phyloP scores from a whole-genome alignment of 345 rosid species.

The Cochlearia excelsa region DNA sequence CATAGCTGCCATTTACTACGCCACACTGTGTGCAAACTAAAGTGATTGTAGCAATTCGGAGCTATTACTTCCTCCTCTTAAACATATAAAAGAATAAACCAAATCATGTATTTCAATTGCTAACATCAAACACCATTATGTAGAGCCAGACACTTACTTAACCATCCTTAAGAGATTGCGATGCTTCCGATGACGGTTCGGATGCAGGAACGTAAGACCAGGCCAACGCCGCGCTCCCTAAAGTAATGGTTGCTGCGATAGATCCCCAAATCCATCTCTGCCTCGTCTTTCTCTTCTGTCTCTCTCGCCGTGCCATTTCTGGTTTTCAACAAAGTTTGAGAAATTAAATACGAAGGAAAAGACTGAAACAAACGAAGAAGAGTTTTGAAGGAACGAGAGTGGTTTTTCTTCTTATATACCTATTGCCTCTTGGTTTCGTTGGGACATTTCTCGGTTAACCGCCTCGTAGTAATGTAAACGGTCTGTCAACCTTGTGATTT shows the following conservation, averaged over 20 bases:
- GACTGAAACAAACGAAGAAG: no score
- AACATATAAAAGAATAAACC: no score
- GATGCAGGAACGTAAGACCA: conserved; percentile 67
- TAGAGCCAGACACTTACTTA: conserved; percentile 17
- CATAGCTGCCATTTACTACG: no score
- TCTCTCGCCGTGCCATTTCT: conserved; percentile 60
- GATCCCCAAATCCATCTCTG: conserved; percentile 80
- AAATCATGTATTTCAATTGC: not conserved
- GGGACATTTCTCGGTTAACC: conserved; percentile 81
- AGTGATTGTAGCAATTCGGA: no score
- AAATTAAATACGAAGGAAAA: not conserved
- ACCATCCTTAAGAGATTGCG: conserved; percentile 31
- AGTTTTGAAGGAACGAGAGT: not conserved
- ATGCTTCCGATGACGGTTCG: conserved; percentile 41
- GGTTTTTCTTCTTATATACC: conserved; percentile 37
- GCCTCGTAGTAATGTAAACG: conserved; percentile 80
- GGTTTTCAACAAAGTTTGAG: conserved; percentile 23
- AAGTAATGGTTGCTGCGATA: conserved; percentile 57
- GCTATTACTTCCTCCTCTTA: no score
- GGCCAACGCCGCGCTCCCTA: conserved; percentile 67
- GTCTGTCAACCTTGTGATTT: conserved; percentile 69
- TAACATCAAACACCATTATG: conserved; percentile 15
- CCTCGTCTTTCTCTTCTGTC: conserved; percentile 59
- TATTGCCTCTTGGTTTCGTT: conserved; percentile 78
- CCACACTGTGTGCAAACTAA: no score